Percentiles rank a stretch among this genome's conserved stretches.
These are phyloP conservation scores for Candida rishiriensis DNA, from an alignment of 805 yeast genomes.

Conservation along the genomic window DNA sequence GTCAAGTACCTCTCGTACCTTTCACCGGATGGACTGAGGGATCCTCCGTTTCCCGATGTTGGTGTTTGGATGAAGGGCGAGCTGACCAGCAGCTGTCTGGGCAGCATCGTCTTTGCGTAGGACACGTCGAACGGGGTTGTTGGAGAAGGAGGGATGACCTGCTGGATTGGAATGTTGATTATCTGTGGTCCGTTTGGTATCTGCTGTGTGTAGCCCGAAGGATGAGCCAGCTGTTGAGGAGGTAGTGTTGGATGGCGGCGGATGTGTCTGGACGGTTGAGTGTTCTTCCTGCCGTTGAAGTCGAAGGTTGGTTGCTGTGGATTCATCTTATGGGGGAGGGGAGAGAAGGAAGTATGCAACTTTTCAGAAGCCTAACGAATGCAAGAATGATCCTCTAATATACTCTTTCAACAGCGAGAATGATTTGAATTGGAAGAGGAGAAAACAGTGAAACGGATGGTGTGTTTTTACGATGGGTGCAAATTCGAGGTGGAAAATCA, in stretches of 20 bases:
- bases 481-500: too few species aligned
- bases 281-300: background rate
- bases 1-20: conserved; percentile 4
- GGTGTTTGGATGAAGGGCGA: conserved; percentile 55
- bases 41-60: conserved; percentile 10
- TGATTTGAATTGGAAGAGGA: too few species aligned
- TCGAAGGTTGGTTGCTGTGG: conserved; percentile 2
- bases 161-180: conserved; percentile 11
- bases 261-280: background rate
- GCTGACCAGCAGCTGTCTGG: conserved; percentile 54
- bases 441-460: too few species aligned
- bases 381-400: too few species aligned
- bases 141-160: conserved; percentile 28
- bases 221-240: background rate
- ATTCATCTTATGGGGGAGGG: conserved; percentile 2
- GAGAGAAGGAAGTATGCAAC: too few species aligned
- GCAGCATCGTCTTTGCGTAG: conserved; percentile 59
- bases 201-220: conserved; percentile 6
- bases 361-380: too few species aligned
- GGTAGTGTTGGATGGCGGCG: conserved; percentile 1
- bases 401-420: too few species aligned
- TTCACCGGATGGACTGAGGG: conserved; percentile 5
- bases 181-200: conserved; percentile 14
- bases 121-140: conserved; percentile 55
- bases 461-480: too few species aligned